Conservation (phyloP, 352 stramenopile species). For the Pilasporangium apinafurcum region DNA sequence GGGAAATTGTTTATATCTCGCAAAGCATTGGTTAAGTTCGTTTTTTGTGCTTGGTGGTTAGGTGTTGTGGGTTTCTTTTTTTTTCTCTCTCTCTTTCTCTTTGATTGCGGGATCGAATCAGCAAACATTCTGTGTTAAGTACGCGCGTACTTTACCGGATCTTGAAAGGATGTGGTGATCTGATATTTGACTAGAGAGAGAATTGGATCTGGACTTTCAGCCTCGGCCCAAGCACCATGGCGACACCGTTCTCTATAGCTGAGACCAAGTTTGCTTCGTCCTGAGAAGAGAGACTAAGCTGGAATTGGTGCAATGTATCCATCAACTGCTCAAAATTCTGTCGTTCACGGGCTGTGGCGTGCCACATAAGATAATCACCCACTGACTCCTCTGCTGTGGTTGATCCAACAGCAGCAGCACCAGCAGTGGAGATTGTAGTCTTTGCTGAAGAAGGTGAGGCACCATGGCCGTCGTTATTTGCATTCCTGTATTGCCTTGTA, state of each 20-base stretch:
- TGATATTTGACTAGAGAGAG: neutral
- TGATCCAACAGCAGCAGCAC: neutral
- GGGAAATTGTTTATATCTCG: too few relatives aligned
- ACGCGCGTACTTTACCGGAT: too few relatives aligned
- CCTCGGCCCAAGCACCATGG: conserved; percentile 22
- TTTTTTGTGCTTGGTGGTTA: too few relatives aligned
- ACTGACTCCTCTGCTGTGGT: conserved; percentile 13
- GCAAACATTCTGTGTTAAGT: too few relatives aligned
- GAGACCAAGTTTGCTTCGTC: neutral
- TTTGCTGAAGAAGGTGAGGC: neutral
- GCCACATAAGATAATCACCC: conserved; percentile 45
- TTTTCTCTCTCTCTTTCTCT: too few relatives aligned
- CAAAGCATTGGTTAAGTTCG: too few relatives aligned
- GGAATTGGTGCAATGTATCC: conserved; percentile 39
- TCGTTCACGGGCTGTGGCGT: conserved; percentile 29
- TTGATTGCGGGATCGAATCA: too few relatives aligned
- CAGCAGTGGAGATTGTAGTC: neutral
- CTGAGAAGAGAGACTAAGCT: conserved; percentile 7
- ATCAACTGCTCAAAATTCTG: conserved; percentile 52
- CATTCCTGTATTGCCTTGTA: too few relatives aligned
- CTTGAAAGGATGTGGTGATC: too few relatives aligned
- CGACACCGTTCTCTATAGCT: conserved; percentile 30
- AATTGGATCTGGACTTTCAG: conserved; percentile 52
- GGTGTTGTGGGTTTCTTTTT: too few relatives aligned
- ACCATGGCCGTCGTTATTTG: neutral